Evolutionary conservation across 2,329 filamentous ascomycete genomes (phyloP).

Genomic region (Microdochium paspali): DNA sequence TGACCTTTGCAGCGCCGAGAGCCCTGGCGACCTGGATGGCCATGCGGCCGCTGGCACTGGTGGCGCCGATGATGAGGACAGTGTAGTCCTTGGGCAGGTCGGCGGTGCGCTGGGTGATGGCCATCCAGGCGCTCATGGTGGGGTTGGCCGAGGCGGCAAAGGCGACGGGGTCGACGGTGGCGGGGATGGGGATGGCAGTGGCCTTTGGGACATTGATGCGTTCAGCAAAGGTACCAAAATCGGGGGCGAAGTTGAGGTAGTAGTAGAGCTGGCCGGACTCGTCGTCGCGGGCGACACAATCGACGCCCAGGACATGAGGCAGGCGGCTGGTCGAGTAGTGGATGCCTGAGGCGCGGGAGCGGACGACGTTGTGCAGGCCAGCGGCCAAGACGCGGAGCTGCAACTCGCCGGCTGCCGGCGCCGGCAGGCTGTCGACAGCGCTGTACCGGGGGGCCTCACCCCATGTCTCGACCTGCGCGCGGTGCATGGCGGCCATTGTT

Average conservation of each 20-base stretch:
- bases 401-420: constrained; percentile 25
- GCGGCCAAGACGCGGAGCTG: constrained; percentile 42
- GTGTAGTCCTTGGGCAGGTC: constrained; percentile 31
- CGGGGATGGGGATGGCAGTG: constrained; percentile 28
- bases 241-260: constrained; percentile 28
- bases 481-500: constrained; percentile 10
- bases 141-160: constrained; percentile 47
- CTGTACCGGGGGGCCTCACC: constrained; percentile 16
- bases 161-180: constrained; percentile 32
- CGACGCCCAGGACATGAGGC: constrained; percentile 42
- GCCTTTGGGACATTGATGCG: constrained; percentile 34
- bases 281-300: constrained; percentile 38
- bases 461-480: constrained; percentile 16
- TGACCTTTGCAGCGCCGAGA: constrained; percentile 37
- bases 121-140: constrained; percentile 48
- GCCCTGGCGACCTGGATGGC: constrained; percentile 36
- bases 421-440: constrained; percentile 23
- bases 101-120: constrained; percentile 32
- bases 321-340: constrained; percentile 41
- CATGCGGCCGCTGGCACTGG: constrained; percentile 39
- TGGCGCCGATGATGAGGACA: constrained; percentile 42
- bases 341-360: constrained; percentile 38
- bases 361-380: constrained; percentile 44
- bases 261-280: constrained; percentile 38
- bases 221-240: constrained; percentile 33